Evolutionary conservation across 2,329 filamentous ascomycete species (phyloP), one percentile per base, ranked within the genome.

Genomic region (Purpureocillium takamizusanense): DNA sequence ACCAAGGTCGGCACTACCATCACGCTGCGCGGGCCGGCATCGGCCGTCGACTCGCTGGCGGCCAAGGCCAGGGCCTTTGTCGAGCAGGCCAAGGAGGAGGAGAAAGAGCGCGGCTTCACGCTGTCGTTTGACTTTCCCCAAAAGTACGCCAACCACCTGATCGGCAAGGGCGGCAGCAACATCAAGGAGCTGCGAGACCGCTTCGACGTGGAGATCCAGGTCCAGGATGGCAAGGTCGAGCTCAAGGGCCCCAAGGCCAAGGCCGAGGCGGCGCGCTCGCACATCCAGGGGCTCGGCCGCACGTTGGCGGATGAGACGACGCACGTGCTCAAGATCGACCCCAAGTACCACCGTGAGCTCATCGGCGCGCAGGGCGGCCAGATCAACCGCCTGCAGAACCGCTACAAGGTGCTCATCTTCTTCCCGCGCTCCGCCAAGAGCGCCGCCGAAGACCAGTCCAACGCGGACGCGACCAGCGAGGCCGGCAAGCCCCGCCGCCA

Each of bases 191-290:
- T 83, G 29, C 72, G 77, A 34, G 79, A 83, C 45, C 74, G 74
- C 46, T 82, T 81, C 42, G 77, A 82, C 42, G 79, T 83, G 5
- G 78, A 82, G 42, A 82, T 98, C 45, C 88, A 95, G 62, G 83
- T 97, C 30, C 81, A 94, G 49, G 86, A 95, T 52, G 92, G 92
- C 48, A 89, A 89, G 63, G 87, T 97, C 36, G 87, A 95, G 62
- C 78, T 98, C 51, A 95, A 94, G 70, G 92, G 94, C 18, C 90
- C 92, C 36, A 86, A 94, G 66, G 86, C 87, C 36, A 97, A 97
- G 72, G 87, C 89, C 2, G 88, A 95, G 59, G 78, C 80, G 36
- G 87, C 86, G 46, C 92, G 85, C 61, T 68, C 80, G 30, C 81
- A 95, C 54, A 95, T 98, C 49, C 69, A 81, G 46, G 74, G 79